phyloP scores from a whole-genome alignment of 805 yeast genomes.

The Starmerella floricola region DNA sequence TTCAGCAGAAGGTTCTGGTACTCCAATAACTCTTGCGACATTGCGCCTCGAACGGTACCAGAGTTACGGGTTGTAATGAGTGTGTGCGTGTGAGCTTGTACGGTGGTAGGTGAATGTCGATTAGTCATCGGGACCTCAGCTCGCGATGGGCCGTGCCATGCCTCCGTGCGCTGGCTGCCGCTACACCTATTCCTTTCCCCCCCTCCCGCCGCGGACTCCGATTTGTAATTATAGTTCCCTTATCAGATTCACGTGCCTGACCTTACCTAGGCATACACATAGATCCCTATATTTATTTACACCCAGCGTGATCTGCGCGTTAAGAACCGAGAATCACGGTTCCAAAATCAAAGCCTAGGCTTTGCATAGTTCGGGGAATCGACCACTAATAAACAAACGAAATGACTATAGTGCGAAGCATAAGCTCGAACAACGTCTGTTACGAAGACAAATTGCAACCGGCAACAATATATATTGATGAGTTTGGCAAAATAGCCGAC shows the following conservation, averaged over 20 bases:
- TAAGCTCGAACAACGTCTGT: constrained; percentile 22
- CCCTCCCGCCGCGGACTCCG: too few species aligned
- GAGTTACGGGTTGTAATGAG: neutral
- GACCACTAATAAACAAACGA: neutral
- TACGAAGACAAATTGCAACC: constrained; percentile 21
- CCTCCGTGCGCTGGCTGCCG: too few species aligned
- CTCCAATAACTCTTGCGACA: constrained; percentile 69
- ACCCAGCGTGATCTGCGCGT: too few species aligned
- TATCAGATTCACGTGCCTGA: too few species aligned
- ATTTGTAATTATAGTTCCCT: too few species aligned
- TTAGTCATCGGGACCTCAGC: too few species aligned
- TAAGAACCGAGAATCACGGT: too few species aligned
- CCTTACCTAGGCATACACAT: too few species aligned
- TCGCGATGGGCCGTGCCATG: too few species aligned
- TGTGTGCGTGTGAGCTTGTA: neutral
- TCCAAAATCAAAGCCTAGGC: neutral
- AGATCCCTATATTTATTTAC: too few species aligned
- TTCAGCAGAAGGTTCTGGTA: constrained; percentile 72
- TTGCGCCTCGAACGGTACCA: constrained; percentile 2
- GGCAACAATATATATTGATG: constrained; percentile 27
- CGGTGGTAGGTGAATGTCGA: too few species aligned
- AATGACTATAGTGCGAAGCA: neutral
- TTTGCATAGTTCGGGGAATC: neutral
- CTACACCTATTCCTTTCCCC: too few species aligned
- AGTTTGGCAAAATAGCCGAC: constrained; percentile 47